Base-by-base conservation (phyloP, 2,329 filamentous ascomycete genomes). In the Paraconiothyrium sp. region DNA sequence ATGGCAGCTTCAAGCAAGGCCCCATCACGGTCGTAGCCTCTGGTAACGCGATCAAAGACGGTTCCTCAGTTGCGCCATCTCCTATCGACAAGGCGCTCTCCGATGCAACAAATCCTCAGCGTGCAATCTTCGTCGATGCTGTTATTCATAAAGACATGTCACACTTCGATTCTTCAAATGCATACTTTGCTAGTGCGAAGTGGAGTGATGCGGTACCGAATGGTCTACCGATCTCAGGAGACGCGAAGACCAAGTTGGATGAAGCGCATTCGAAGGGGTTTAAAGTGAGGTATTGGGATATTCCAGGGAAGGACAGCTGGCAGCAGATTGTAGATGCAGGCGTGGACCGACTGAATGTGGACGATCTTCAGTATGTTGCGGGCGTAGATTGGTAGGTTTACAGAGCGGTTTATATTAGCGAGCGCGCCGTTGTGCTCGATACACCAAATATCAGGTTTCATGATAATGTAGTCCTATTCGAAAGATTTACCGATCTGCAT, bases 221-320 rank as follows among this genome's bases (percentile, higher is more conserved):
- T 3, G 57, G 57, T 2, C 58, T 60, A 2, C 54, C 24, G n/a
- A 57, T 65, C 32, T 58, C 59, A 1, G 63, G 69, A 5, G 68
- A 82, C 44, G 70, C 89, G 63, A 75, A 81, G 37, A 71, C 67
- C 3, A 87, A 89, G 73, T 79, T 89, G 16, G 70, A 69, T 0
- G 72, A 74, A 0, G 88, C 87, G 4, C 83, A 84, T 63, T 75
- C 71, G 7, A 84, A 82, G 65, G 86, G 86, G 0, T 87, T 90
- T 61, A 76, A 77, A 48, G 83, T 83, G 1, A 76, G 88, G 58
- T 90, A 89, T 69, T 90, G 86, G 87, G 84, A 86, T 87, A 0
- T 79, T 78, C 8, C 89, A 82, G 80, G 59, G 70, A 78, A 80
- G 10, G 76, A 89, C 4, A 89, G 87, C 86, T 77, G 82, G 62